Evolutionary conservation across 345 rosid species (phyloP).

Genomic region (Carallia pectinifolia): DNA sequence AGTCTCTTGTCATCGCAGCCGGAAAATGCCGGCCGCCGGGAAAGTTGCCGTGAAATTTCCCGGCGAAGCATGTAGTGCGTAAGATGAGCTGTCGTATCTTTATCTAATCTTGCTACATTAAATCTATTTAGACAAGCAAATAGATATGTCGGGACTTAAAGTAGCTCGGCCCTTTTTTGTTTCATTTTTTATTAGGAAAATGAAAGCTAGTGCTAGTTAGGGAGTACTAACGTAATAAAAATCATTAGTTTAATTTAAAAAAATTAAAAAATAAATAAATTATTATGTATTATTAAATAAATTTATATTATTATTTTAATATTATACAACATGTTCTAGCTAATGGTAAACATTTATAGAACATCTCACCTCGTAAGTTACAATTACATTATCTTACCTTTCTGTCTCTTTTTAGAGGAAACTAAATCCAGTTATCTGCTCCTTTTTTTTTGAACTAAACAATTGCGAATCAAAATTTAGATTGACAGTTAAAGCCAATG

Average conservation of each 20-base stretch:
- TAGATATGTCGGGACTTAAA: constrained; percentile 11
- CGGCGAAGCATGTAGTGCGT: constrained; percentile 5
- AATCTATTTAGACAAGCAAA: not conserved
- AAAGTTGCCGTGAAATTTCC: constrained; percentile 6
- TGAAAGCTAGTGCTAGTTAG: no score
- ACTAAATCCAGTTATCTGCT: no score
- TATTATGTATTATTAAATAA: no score
- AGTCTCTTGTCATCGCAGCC: constrained; percentile 46
- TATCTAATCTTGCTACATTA: constrained; percentile 8
- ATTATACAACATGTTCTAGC: no score
- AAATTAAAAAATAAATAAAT: no score
- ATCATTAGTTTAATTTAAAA: no score
- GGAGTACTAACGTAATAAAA: no score
- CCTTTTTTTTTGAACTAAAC: no score
- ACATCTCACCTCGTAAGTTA: constrained; percentile 10
- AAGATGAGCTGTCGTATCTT: constrained; percentile 7
- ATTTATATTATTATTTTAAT: no score
- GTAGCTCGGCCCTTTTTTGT: constrained; percentile 10
- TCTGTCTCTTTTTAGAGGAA: no score
- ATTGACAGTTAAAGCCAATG: no score
- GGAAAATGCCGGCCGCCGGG: not conserved
- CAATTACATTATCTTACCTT: not conserved
- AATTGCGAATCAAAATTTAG: no score
- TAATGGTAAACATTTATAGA: constrained; percentile 10
- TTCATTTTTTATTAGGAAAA: not conserved